Conservation (phyloP, 805 yeast species). For the Lachancea lanzarotensis region DNA sequence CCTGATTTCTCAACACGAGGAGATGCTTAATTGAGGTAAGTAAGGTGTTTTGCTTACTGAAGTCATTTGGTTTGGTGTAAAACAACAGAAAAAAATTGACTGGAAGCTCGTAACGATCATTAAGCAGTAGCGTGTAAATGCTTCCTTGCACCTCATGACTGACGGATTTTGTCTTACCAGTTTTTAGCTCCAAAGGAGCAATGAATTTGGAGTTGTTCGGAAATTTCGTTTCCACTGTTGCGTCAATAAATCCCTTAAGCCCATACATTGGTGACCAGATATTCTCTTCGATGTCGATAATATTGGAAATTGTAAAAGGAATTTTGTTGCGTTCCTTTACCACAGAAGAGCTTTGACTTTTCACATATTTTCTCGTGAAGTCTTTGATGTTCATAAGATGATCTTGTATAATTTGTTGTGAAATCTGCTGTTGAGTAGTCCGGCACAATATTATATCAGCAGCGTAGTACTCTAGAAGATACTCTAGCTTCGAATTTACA, state of each 20-base stretch:
- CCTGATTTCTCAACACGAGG: constrained; percentile 62
- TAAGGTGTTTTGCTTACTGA: constrained; percentile 48
- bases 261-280: constrained; percentile 92
- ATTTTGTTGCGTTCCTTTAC: constrained; percentile 18
- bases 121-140: constrained; percentile 68
- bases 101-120: constrained; percentile 71
- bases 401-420: constrained; percentile 35
- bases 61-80: constrained; percentile 58
- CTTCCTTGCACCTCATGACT: constrained; percentile 84
- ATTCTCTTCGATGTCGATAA: constrained; percentile 82
- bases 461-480: constrained; percentile 37
- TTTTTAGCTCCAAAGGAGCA: constrained; percentile 84
- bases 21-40: constrained; percentile 57
- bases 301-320: constrained; percentile 41
- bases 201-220: constrained; percentile 42
- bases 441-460: constrained; percentile 53
- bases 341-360: constrained; percentile 13
- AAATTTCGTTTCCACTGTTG: constrained; percentile 59
- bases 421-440: constrained; percentile 40
- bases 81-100: constrained; percentile 60
- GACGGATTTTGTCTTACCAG: constrained; percentile 59
- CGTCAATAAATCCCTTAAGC: constrained; percentile 83
- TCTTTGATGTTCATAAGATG: constrained; percentile 47
- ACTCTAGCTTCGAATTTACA: constrained; percentile 33
- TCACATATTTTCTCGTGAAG: constrained; percentile 47